Conservation (phyloP, 768 basidiomycete genomes). For the Erythrobasidium yunnanense region DNA sequence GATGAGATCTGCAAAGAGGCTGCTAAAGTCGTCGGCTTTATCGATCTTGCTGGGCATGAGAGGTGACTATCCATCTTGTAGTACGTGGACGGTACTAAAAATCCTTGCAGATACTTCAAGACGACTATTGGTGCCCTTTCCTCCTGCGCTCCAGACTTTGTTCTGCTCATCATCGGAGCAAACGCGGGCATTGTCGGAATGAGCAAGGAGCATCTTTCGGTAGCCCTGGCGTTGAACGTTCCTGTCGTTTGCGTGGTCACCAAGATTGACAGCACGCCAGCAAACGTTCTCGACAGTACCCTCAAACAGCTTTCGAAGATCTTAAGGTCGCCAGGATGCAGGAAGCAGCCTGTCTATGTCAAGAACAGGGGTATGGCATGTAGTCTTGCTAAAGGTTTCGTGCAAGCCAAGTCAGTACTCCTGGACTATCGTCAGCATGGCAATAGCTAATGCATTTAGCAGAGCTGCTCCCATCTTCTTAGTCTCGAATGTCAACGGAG, state of each 20-base stretch:
- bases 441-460: neutral
- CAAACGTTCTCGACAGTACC: conserved; percentile 80
- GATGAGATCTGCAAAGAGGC: conserved; percentile 81
- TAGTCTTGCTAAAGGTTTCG: conserved; percentile 63
- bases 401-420: conserved; percentile 44
- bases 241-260: conserved; percentile 90
- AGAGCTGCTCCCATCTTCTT: conserved; percentile 23
- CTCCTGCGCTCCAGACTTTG: conserved; percentile 71
- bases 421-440: neutral
- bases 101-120: conserved; percentile 75
- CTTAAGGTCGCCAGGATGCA: conserved; percentile 78
- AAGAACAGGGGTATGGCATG: conserved; percentile 69
- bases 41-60: conserved; percentile 93
- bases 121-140: conserved; percentile 92
- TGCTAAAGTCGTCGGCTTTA: conserved; percentile 88
- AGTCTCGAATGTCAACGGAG: conserved; percentile 24
- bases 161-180: conserved; percentile 85
- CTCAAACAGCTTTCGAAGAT: conserved; percentile 87
- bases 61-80: too few relatives aligned
- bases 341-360: conserved; percentile 47
- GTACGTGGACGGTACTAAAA: too few relatives aligned
- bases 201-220: conserved; percentile 91
- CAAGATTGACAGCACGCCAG: conserved; percentile 96
- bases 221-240: conserved; percentile 81
- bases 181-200: conserved; percentile 57